Base-by-base conservation (phyloP, 257 asterid genomes). In the Lavandula angustifolia region DNA sequence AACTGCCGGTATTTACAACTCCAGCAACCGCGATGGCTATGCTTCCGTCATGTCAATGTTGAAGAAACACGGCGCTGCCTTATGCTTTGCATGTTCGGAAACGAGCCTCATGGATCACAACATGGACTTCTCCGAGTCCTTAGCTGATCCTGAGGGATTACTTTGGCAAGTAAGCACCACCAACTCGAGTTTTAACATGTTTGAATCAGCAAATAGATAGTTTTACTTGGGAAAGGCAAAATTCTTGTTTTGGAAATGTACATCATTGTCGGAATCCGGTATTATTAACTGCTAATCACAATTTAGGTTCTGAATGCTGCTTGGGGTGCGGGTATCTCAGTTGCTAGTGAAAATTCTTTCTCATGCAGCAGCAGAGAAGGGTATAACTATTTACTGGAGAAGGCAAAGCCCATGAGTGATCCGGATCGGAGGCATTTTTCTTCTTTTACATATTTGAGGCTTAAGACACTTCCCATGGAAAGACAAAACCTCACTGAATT, bases 21-120 rank as follows among this genome's bases (percentile, higher is more conserved):
- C 95, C 8, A 72, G 82, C 67, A 83, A 87, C 50, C 97, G 88
- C 13, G 89, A 87, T 73, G 97, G 97, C 33, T 90, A 90, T 79
- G 87, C 89, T 72, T 66, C 87, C 43, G 52, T 73, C 35, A 79
- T 76, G 85, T 72, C 80, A 68, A 76, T 83, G 91, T 73, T 89
- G 76, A 87, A 81, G 80, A 83, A 74, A 75, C 94, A 89, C 29
- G 80, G 82, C 9, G 85, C 84, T 55, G 77, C 84, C 43, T 69
- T 89, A 48, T 81, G 82, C 80, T 83, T 85, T 42, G 17, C 82
- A 14, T 79, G 80, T 57, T 69, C 85, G 12, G 87, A 75, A 34
- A 71, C 77, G 72, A 77, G 83, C 82, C 54, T 68, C 78, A 72
- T 73, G 29, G 80, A 84, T 78, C 82, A 79, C 60, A 84, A 74